Percentiles rank a stretch among this genome's conserved stretches.
Evolutionary conservation across 169 alveolate species (phyloP).

Genomic region (Plasmodium relictum): DNA sequence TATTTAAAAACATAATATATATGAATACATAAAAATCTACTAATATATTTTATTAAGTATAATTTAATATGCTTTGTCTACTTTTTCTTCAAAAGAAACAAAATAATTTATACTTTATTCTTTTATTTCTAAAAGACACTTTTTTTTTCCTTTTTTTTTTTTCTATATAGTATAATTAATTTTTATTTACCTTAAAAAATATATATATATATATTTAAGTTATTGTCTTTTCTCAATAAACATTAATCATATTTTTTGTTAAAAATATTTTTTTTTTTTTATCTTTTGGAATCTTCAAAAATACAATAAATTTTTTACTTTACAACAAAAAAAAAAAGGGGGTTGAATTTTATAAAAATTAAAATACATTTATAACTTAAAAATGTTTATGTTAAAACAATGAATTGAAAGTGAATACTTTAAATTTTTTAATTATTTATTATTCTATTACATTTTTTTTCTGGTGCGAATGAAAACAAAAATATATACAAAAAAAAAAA

Average conservation of each 20-base stretch:
- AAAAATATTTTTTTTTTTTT: conserved; percentile 11
- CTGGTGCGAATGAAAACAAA: conserved; percentile 3
- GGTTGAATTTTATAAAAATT: neutral
- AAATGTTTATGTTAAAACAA: conserved; percentile 21
- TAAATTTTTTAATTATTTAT: conserved; percentile 35
- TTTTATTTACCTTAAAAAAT: too few species aligned
- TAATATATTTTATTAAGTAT: too few species aligned
- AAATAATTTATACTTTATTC: neutral
- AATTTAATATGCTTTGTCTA: neutral
- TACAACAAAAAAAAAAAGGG: conserved; percentile 11
- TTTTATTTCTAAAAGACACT: too few species aligned
- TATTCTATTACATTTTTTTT: neutral
- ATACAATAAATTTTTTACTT: neutral
- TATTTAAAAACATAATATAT: too few species aligned
- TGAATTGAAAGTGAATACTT: conserved; percentile 12
- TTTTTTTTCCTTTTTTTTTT: neutral
- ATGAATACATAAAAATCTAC: too few species aligned
- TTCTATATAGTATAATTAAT: too few species aligned
- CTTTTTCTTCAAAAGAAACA: neutral
- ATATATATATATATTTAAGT: too few species aligned
- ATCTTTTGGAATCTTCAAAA: conserved; percentile 6
- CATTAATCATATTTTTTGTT: neutral
- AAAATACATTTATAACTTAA: conserved; percentile 25
- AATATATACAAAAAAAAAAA: conserved; percentile 14
- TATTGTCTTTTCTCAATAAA: neutral